Percentiles rank a stretch among this genome's conserved stretches.
Evolutionary conservation across 2,329 filamentous ascomycete species (phyloP).

Genomic region (Fusarium irregulare): DNA sequence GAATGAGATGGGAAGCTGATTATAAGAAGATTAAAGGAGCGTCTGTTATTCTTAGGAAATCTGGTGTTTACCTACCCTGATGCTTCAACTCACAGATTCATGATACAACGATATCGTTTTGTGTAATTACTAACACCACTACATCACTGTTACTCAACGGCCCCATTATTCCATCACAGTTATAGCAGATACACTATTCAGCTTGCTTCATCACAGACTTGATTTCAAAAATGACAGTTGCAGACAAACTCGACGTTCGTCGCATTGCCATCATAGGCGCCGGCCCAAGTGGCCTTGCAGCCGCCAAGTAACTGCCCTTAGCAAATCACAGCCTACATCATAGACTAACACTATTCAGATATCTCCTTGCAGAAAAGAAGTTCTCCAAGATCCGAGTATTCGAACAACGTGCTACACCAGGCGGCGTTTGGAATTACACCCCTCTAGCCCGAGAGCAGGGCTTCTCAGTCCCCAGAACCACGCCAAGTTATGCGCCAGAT

Average conservation of each 20-base stretch:
- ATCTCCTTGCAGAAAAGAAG: slow-evolving; percentile 70
- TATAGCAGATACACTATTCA: neutral
- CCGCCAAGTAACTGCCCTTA: slow-evolving; percentile 55
- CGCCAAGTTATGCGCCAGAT: slow-evolving; percentile 51
- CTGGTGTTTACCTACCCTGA: neutral
- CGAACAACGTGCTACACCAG: slow-evolving; percentile 73
- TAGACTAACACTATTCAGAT: slow-evolving; percentile 59
- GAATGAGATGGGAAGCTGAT: slow-evolving; percentile 13
- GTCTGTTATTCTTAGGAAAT: neutral
- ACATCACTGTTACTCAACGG: neutral
- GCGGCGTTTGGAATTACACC: slow-evolving; percentile 80
- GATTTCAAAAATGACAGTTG: slow-evolving; percentile 23
- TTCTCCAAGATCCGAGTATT: slow-evolving; percentile 75
- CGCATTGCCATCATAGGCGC: slow-evolving; percentile 78
- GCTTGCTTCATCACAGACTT: neutral
- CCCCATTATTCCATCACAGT: neutral
- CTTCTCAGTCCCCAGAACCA: slow-evolving; percentile 48
- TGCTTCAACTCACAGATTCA: neutral
- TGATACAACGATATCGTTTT: neutral
- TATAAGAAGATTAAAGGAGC: slow-evolving; percentile 6
- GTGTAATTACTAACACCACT: neutral
- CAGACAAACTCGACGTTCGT: slow-evolving; percentile 51
- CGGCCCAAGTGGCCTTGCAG: slow-evolving; percentile 74
- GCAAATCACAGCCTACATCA: neutral
- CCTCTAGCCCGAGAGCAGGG: slow-evolving; percentile 40